A percentile compares a stretch with the other conserved stretches of the same genome.
These are phyloP conservation scores for Vigna trinervia DNA, from an alignment of 306 rosid genomes.

Conservation along the genomic window DNA sequence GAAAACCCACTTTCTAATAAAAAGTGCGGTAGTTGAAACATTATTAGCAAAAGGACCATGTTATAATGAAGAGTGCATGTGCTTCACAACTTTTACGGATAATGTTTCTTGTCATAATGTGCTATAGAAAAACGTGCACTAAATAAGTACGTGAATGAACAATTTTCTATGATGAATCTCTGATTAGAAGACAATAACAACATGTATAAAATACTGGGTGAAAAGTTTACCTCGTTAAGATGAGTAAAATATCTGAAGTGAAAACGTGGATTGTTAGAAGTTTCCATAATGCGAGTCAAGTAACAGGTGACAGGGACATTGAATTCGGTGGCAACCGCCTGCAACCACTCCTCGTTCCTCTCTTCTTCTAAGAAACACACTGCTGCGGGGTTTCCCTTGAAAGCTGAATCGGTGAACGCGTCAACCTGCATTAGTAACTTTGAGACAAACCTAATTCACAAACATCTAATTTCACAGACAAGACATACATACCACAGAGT, in stretches of 20 bases:
- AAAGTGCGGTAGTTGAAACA: too few relatives aligned
- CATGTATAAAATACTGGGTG: too few relatives aligned
- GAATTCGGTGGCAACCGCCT: slow-evolving; percentile 64
- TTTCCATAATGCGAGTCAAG: slow-evolving; percentile 47
- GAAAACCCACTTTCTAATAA: too few relatives aligned
- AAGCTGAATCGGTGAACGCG: background rate
- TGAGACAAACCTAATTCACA: background rate
- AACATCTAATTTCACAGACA: too few relatives aligned
- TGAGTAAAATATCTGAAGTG: slow-evolving; percentile 89
- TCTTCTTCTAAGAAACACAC: slow-evolving; percentile 71
- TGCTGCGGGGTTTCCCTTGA: slow-evolving; percentile 24
- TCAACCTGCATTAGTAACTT: background rate
- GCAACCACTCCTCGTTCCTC: slow-evolving; percentile 65
- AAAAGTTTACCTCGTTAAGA: slow-evolving; percentile 49
- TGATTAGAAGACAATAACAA: too few relatives aligned
- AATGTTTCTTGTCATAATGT: too few relatives aligned
- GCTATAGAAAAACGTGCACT: too few relatives aligned
- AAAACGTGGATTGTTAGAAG: slow-evolving; percentile 51
- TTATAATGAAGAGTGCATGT: too few relatives aligned
- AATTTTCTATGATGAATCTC: too few relatives aligned
- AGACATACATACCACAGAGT: background rate
- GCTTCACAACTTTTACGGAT: too few relatives aligned
- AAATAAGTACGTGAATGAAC: too few relatives aligned
- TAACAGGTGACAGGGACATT: slow-evolving; percentile 59
- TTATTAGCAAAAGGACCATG: too few relatives aligned